phyloP scores from a whole-genome alignment of 129 eudicot genomes.

The Escallonia herrerae region DNA sequence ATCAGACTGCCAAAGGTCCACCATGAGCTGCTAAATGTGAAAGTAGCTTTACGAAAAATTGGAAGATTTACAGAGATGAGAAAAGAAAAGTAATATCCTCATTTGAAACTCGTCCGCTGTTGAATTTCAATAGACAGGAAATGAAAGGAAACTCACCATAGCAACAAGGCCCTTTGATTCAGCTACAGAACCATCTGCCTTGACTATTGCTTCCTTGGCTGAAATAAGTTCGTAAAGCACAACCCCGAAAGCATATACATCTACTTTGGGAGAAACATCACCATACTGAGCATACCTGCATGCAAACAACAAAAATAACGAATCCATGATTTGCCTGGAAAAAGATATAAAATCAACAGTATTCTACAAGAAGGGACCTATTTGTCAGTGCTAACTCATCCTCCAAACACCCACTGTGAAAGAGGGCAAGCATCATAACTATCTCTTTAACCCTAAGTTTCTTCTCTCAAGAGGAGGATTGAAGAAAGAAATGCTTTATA shows the following conservation, averaged over 20 bases:
- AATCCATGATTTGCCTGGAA: not conserved
- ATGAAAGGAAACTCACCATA: conserved; percentile 36
- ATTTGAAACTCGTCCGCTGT: not conserved
- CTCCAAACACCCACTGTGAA: too few species aligned
- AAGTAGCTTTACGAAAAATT: not conserved
- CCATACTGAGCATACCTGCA: conserved; percentile 86
- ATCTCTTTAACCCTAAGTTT: too few species aligned
- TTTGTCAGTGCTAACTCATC: too few species aligned
- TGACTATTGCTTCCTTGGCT: conserved; percentile 88
- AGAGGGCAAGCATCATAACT: too few species aligned
- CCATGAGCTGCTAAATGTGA: not conserved
- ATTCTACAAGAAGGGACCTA: too few species aligned
- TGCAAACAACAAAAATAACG: conserved; percentile 4
- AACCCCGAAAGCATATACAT: conserved; percentile 95
- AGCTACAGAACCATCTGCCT: conserved; percentile 30
- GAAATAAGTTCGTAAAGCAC: conserved; percentile 90
- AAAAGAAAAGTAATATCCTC: too few species aligned
- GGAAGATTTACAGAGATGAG: too few species aligned
- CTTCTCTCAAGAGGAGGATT: too few species aligned
- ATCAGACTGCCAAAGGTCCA: not conserved
- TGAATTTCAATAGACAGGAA: not conserved
- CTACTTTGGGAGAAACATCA: conserved; percentile 80
- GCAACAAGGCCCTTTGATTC: conserved; percentile 81
- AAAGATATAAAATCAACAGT: not conserved
- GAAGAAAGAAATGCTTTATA: too few species aligned